These are phyloP conservation scores for Phytopythium vexans DNA, from an alignment of 352 stramenopile species.

Conservation along the genomic window DNA sequence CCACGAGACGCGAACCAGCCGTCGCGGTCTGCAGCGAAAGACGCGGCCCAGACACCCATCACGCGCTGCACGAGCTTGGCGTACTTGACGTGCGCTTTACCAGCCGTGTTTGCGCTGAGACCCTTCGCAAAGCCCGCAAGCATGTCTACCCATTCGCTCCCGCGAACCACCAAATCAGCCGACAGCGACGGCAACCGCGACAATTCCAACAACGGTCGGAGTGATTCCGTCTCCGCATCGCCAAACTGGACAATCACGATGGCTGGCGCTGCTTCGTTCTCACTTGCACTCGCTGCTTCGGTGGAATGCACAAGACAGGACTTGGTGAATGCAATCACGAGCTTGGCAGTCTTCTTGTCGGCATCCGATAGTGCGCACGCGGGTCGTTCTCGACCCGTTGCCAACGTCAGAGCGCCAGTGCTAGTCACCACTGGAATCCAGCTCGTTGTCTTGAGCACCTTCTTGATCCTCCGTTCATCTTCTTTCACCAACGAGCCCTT, in stretches of 20 bases:
- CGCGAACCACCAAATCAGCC: constrained; percentile 18
- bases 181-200: constrained; percentile 26
- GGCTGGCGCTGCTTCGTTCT: constrained; percentile 2
- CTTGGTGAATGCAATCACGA: constrained; percentile 26
- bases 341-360: constrained; percentile 38
- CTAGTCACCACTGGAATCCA: constrained; percentile 29
- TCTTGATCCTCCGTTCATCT: constrained; percentile 42
- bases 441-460: constrained; percentile 26
- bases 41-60: constrained; percentile 21
- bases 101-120: constrained; percentile 12
- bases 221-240: constrained; percentile 7
- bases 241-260: constrained; percentile 33
- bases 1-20: background rate
- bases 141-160: constrained; percentile 32
- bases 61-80: constrained; percentile 21
- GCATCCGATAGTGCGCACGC: constrained; percentile 22
- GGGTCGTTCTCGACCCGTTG: constrained; percentile 21
- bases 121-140: constrained; percentile 9
- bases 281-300: background rate
- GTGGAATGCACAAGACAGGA: background rate
- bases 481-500: constrained; percentile 38
- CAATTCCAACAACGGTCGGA: constrained; percentile 34
- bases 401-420: constrained; percentile 17
- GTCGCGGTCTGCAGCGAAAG: constrained; percentile 5
- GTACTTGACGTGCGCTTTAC: constrained; percentile 21